Evolutionary conservation across 768 basidiomycete species (phyloP), one percentile per base, ranked within the genome.

Genomic region (Lanmaoa pseudosensibilis): DNA sequence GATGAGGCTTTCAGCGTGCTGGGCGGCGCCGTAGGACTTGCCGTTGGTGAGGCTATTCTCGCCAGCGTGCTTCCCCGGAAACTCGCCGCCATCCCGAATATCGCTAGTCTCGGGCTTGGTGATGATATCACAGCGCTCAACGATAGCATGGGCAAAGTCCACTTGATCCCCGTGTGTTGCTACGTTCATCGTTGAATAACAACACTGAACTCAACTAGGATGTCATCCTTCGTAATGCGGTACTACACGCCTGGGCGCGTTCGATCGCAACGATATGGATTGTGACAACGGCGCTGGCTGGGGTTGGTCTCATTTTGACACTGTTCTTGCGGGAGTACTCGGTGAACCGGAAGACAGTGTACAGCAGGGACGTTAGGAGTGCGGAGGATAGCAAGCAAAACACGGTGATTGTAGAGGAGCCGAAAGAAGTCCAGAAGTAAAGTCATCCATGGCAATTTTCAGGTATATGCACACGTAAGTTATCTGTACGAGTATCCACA

Each of bases 21-120:
- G 25, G 90, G 90, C 5, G 88, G 86, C 6, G 87, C 88, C 0
- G 76, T 90, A 27, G 88, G 88, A 9, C 81, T 91, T 46, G 80
- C 89, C 0, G 68, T 89, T 36, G 86, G 88, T 15, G 84, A 90
- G 61, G 85, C 84, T 5, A 83, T 90, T 54, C 84, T 84, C 57
- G 74, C 85, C 2, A 84, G 79, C 50, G 81, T 86, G 4, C 67
- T 79, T 50, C 68, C 66, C 18, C 67, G 56, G 30, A 70, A 73
- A 48, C 69, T 80, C 2, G 59, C 60, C 0, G 56, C 55, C 1
- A 75, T 81, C 23, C 69, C 73, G 1, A 71, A 71, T 21, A 48
- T 73, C 1, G 30, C 37, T 2, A 46, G 50, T 16, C 59, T 74
- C 4, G 52, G 48, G 6, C 32, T 62, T 16, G 73, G 78, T 58